phyloP scores from a whole-genome alignment of 2,329 filamentous ascomycete species.

The Ilyonectria destructans region DNA sequence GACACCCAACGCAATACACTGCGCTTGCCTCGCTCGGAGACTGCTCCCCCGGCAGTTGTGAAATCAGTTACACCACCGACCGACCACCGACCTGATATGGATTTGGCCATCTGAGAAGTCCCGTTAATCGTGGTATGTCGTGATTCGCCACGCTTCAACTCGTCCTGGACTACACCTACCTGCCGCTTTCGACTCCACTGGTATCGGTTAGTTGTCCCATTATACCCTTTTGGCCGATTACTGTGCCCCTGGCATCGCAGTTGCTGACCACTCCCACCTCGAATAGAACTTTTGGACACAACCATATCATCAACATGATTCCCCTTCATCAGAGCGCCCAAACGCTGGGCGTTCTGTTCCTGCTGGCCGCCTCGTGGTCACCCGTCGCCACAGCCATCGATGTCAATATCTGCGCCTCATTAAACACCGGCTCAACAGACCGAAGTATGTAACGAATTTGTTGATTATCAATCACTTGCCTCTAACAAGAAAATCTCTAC shows the following conservation, averaged over 20 bases:
- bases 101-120: conserved; percentile 41
- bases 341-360: conserved; percentile 41
- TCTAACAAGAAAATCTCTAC: conserved; percentile 15
- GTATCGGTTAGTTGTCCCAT: conserved; percentile 43
- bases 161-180: conserved; percentile 40
- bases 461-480: not conserved
- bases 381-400: conserved; percentile 47
- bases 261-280: conserved; percentile 8
- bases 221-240: conserved; percentile 1
- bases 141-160: conserved; percentile 44
- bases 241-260: not conserved
- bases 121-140: conserved; percentile 42
- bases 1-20: conserved; percentile 4
- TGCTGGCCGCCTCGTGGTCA: conserved; percentile 48
- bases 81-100: conserved; percentile 45
- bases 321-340: conserved; percentile 39
- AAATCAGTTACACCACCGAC: conserved; percentile 36
- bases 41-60: conserved; percentile 27
- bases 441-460: conserved; percentile 51
- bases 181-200: conserved; percentile 31
- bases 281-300: conserved; percentile 33
- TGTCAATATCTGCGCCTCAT: conserved; percentile 54
- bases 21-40: conserved; percentile 34
- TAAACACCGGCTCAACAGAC: conserved; percentile 55
- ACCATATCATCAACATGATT: conserved; percentile 42